Conservation (phyloP, 2,329 filamentous ascomycete genomes). For the Calcarisporium arbuscula region DNA sequence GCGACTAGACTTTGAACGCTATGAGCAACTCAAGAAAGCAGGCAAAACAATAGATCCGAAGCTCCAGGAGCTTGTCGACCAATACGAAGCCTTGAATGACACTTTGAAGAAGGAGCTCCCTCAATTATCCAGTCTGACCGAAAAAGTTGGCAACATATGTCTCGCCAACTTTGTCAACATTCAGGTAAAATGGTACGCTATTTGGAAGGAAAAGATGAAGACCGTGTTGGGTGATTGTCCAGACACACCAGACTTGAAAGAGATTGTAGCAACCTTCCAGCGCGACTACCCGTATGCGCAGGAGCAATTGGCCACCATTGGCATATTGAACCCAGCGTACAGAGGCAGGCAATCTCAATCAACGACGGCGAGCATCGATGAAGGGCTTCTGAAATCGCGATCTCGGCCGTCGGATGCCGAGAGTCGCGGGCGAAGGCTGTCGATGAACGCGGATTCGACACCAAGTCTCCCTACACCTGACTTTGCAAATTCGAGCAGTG, state of each 20-base stretch:
- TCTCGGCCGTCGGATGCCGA: constrained; percentile 42
- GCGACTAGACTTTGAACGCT: constrained; percentile 82
- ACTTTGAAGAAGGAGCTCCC: constrained; percentile 90
- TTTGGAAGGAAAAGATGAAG: constrained; percentile 79
- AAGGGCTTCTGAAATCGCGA: constrained; percentile 41
- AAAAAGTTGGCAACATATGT: constrained; percentile 76
- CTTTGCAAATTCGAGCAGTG: constrained; percentile 59
- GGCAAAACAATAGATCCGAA: constrained; percentile 87
- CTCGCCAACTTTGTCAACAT: constrained; percentile 78
- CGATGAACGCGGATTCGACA: constrained; percentile 55
- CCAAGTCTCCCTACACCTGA: constrained; percentile 61
- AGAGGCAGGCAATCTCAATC: constrained; percentile 52
- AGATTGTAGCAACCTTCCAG: constrained; percentile 72
- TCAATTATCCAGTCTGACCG: constrained; percentile 72
- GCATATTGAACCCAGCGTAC: constrained; percentile 70
- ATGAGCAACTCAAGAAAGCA: constrained; percentile 66
- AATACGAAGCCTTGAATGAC: constrained; percentile 87
- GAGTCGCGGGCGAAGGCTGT: constrained; percentile 51
- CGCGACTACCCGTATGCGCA: constrained; percentile 74
- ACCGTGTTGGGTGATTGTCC: constrained; percentile 60
- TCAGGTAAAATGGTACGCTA: constrained; percentile 74
- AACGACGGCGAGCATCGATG: constrained; percentile 51
- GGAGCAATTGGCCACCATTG: constrained; percentile 62
- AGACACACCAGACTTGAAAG: constrained; percentile 59
- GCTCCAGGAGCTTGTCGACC: constrained; percentile 74